These are phyloP conservation scores for Coprinopsis strossmayeri DNA, from an alignment of 768 basidiomycete species.

Conservation along the genomic window DNA sequence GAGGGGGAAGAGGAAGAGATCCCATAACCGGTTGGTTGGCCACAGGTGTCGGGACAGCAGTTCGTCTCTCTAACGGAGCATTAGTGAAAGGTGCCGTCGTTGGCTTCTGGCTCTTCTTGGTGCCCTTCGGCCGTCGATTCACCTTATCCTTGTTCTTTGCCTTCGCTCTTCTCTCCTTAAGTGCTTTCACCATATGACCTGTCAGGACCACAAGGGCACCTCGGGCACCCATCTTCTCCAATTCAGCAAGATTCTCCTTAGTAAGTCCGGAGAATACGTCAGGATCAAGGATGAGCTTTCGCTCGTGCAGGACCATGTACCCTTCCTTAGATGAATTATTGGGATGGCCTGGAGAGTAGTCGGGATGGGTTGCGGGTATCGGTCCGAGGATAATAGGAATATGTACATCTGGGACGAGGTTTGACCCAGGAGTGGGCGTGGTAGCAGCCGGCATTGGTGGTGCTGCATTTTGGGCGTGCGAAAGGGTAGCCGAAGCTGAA, in stretches of 20 bases:
- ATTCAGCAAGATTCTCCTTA: slow-evolving; percentile 61
- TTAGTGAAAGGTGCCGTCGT: slow-evolving; percentile 38
- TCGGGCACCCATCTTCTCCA: slow-evolving; percentile 77
- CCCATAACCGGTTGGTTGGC: slow-evolving; percentile 4
- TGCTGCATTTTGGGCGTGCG: slow-evolving; percentile 12
- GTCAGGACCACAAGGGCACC: slow-evolving; percentile 79
- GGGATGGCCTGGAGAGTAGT: slow-evolving; percentile 37
- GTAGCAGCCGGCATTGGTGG: slow-evolving; percentile 11
- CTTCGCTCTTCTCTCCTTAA: slow-evolving; percentile 66
- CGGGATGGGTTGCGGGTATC: slow-evolving; percentile 58
- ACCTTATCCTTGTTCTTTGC: slow-evolving; percentile 35
- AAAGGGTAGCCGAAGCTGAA: slow-evolving; percentile 16
- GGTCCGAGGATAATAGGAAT: slow-evolving; percentile 76
- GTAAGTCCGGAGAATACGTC: slow-evolving; percentile 76
- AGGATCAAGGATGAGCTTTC: slow-evolving; percentile 79
- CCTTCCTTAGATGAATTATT: slow-evolving; percentile 47
- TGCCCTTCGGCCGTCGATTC: slow-evolving; percentile 21
- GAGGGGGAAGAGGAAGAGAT: slow-evolving; percentile 12
- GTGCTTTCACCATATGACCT: slow-evolving; percentile 74
- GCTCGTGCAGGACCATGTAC: slow-evolving; percentile 78
- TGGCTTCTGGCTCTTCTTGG: slow-evolving; percentile 18
- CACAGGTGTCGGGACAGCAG: slow-evolving; percentile 1
- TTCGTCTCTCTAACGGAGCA: slow-evolving; percentile 27
- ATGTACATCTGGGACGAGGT: slow-evolving; percentile 46
- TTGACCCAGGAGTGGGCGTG: slow-evolving; percentile 13